A percentile compares a stretch with the other conserved stretches of the same genome.
Evolutionary conservation across 2,329 filamentous ascomycete species (phyloP).

Genomic region (Ascomycota sp.): DNA sequence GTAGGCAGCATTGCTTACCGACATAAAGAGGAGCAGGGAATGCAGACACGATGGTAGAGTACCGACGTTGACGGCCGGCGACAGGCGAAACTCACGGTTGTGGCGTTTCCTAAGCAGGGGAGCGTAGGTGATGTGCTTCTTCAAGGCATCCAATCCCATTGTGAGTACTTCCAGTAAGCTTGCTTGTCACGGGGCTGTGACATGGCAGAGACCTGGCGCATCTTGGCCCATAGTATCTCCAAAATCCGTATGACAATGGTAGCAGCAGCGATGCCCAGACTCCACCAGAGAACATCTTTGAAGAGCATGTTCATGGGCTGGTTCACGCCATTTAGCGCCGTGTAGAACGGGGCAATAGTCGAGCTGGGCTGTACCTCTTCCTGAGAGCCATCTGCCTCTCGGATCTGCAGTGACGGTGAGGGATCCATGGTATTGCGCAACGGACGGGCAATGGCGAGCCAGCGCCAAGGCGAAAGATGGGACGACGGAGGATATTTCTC

Average conservation of each 20-base stretch:
- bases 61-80: slow-evolving; percentile 36
- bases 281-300: slow-evolving; percentile 39
- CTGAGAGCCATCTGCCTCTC: slow-evolving; percentile 8
- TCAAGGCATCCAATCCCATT: slow-evolving; percentile 44
- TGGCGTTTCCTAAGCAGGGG: slow-evolving; percentile 45
- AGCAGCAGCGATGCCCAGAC: slow-evolving; percentile 32
- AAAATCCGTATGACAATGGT: slow-evolving; percentile 29
- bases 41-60: slow-evolving; percentile 47
- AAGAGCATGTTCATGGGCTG: slow-evolving; percentile 36
- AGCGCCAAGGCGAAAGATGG: slow-evolving; percentile 3
- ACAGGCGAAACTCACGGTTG: slow-evolving; percentile 45
- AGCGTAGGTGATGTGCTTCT: slow-evolving; percentile 39
- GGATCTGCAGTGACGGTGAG: slow-evolving; percentile 12
- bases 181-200: slow-evolving; percentile 28
- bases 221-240: slow-evolving; percentile 32
- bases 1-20: slow-evolving; percentile 39
- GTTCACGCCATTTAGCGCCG: slow-evolving; percentile 38
- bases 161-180: slow-evolving; percentile 35
- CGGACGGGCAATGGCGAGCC: slow-evolving; percentile 3
- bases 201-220: slow-evolving; percentile 41
- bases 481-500: neutral
- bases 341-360: slow-evolving; percentile 34
- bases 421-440: slow-evolving; percentile 15
- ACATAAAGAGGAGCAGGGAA: slow-evolving; percentile 37
- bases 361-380: slow-evolving; percentile 16